phyloP scores from a whole-genome alignment of 352 stramenopile species.

The Phytophthora chlamydospora region DNA sequence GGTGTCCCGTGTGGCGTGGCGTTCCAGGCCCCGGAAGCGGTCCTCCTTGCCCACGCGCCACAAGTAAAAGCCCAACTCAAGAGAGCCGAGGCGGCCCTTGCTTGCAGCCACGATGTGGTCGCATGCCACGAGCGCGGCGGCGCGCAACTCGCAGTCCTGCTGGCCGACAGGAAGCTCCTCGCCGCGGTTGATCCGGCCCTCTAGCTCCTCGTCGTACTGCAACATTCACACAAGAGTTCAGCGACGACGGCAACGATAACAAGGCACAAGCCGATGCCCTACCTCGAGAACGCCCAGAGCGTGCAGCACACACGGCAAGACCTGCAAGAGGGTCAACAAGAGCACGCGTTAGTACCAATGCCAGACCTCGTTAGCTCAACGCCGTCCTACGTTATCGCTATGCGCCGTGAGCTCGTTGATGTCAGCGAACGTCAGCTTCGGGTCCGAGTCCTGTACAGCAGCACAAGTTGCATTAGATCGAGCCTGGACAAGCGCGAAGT shows the following conservation, averaged over 20 bases:
- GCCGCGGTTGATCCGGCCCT: conserved; percentile 48
- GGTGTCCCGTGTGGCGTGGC: conserved; percentile 73
- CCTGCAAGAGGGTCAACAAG: conserved; percentile 31
- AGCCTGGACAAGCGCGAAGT: neutral
- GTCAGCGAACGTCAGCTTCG: conserved; percentile 60
- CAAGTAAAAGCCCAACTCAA: conserved; percentile 72
- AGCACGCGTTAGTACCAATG: conserved; percentile 1
- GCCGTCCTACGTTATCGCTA: conserved; percentile 63
- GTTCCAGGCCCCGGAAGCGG: conserved; percentile 66
- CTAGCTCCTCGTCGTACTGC: conserved; percentile 66
- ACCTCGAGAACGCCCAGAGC: conserved; percentile 78
- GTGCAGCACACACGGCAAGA: conserved; percentile 76
- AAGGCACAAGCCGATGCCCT: conserved; percentile 9
- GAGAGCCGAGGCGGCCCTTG: conserved; percentile 46
- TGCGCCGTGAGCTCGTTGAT: conserved; percentile 68
- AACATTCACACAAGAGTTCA: neutral
- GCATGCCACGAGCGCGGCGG: conserved; percentile 66
- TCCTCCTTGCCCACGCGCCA: conserved; percentile 83
- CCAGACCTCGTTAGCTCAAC: neutral
- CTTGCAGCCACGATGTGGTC: conserved; percentile 68
- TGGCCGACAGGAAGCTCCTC: conserved; percentile 51
- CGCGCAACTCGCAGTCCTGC: conserved; percentile 72
- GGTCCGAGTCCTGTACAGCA: conserved; percentile 46
- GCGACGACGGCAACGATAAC: neutral
- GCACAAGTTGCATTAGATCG: conserved; percentile 6